phyloP scores from a whole-genome alignment of 805 yeast species.

The Candida insectorum region DNA sequence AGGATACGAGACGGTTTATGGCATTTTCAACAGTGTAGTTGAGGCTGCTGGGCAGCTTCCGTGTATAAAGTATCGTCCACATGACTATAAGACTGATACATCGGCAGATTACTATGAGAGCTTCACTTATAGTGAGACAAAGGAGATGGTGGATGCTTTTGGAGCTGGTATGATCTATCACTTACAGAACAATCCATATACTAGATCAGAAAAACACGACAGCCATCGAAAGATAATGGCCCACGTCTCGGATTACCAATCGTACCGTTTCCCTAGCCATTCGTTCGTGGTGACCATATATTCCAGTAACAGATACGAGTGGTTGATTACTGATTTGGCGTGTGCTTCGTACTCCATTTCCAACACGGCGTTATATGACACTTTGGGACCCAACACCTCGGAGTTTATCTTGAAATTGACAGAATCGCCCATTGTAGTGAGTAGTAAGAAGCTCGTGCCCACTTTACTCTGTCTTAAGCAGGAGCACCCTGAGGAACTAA shows the following conservation, averaged over 20 bases:
- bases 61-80: constrained; percentile 37
- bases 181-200: constrained; percentile 27
- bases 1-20: constrained; percentile 35
- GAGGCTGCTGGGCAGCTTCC: constrained; percentile 21
- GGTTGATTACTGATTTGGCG: constrained; percentile 34
- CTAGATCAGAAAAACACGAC: constrained; percentile 15
- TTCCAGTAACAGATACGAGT: constrained; percentile 30
- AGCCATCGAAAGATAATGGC: constrained; percentile 25
- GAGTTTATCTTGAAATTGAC: constrained; percentile 28
- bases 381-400: constrained; percentile 31
- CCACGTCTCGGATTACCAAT: constrained; percentile 23
- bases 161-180: constrained; percentile 50
- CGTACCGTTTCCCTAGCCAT: constrained; percentile 19
- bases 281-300: constrained; percentile 28
- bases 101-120: constrained; percentile 36
- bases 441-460: constrained; percentile 12
- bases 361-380: constrained; percentile 37
- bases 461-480: constrained; percentile 20
- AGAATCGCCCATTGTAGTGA: constrained; percentile 43
- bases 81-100: constrained; percentile 27
- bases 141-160: constrained; percentile 40
- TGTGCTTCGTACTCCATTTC: constrained; percentile 28
- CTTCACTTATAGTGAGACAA: constrained; percentile 41
- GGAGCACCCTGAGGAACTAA: constrained; percentile 18
- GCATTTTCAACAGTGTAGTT: constrained; percentile 26